These are phyloP conservation scores for Colletotrichum tofieldiae DNA, from an alignment of 2,329 filamentous ascomycete species.

Conservation along the genomic window DNA sequence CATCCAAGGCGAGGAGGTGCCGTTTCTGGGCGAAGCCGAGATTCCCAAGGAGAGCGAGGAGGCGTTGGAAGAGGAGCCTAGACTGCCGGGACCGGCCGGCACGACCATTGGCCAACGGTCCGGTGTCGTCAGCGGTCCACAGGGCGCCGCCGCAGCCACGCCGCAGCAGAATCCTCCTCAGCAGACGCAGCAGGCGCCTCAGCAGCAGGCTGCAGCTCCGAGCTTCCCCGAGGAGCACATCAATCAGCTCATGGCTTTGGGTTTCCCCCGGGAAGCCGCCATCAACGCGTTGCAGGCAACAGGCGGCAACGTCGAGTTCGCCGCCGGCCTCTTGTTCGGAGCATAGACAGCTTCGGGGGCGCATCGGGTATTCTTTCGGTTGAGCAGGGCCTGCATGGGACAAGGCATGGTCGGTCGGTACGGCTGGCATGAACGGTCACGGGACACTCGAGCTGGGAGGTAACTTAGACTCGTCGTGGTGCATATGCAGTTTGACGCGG, in stretches of 20 bases:
- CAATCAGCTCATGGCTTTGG: conserved; percentile 82
- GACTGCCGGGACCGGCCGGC: conserved; percentile 87
- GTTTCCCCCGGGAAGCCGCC: conserved; percentile 83
- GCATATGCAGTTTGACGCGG: conserved; percentile 3
- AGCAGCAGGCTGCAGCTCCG: conserved; percentile 48
- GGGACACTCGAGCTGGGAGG: conserved; percentile 6
- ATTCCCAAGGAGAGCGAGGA: conserved; percentile 90
- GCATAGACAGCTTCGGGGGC: conserved; percentile 48
- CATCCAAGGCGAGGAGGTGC: conserved; percentile 89
- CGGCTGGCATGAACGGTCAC: not conserved
- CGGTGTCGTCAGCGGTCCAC: conserved; percentile 78
- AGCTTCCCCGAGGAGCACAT: conserved; percentile 76
- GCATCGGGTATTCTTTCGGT: not conserved
- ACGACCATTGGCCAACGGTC: conserved; percentile 88
- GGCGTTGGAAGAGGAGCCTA: conserved; percentile 83
- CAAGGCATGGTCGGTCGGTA: conserved; percentile 12
- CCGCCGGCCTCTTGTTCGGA: conserved; percentile 84
- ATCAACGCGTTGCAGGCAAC: conserved; percentile 86
- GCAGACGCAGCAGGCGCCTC: conserved; percentile 47
- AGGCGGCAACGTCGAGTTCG: conserved; percentile 88
- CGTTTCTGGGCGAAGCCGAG: conserved; percentile 92
- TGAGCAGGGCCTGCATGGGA: conserved; percentile 6
- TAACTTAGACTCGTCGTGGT: conserved; percentile 29
- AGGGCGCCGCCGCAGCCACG: conserved; percentile 49
- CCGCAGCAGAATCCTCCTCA: conserved; percentile 44